phyloP scores from a whole-genome alignment of 2,329 filamentous ascomycete species.

The Macroventuria anomochaeta region DNA sequence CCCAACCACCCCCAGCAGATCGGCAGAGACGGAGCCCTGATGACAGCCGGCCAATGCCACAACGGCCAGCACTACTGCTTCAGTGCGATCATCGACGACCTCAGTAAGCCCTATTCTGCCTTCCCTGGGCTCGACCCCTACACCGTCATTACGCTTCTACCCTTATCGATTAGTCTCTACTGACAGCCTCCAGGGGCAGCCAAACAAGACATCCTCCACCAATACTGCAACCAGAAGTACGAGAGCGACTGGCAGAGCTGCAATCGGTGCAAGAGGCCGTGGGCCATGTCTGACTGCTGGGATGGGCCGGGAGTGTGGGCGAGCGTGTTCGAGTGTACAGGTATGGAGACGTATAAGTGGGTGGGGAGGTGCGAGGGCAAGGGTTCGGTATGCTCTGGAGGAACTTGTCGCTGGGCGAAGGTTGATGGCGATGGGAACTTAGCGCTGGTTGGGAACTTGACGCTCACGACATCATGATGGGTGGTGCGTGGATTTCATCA shows the following conservation, averaged over 20 bases:
- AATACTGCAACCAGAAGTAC: conserved; percentile 26
- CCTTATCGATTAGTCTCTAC: background rate
- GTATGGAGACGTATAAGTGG: conserved; percentile 15
- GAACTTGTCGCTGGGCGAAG: conserved; percentile 4
- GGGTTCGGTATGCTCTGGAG: conserved; percentile 3
- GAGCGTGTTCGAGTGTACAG: conserved; percentile 26
- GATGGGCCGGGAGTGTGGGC: conserved; percentile 20
- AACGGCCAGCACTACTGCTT: conserved; percentile 22
- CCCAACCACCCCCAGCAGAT: background rate
- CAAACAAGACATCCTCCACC: conserved; percentile 25
- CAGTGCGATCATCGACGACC: conserved; percentile 17
- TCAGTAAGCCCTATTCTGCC: conserved; percentile 7
- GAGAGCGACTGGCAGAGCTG: conserved; percentile 25
- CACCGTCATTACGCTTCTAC: background rate
- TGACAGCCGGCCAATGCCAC: conserved; percentile 8
- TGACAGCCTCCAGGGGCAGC: conserved; percentile 6
- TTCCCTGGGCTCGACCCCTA: background rate
- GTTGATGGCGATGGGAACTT: background rate
- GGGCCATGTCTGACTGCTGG: conserved; percentile 19
- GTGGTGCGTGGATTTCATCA: background rate
- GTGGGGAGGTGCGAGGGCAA: conserved; percentile 6
- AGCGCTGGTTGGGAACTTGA: background rate
- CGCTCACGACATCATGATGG: background rate
- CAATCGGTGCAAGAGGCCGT: conserved; percentile 23
- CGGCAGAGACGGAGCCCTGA: background rate